Evolutionary conservation across 2,329 filamentous ascomycete genomes (phyloP).

Genomic region (Sporothrix dimorphospora): DNA sequence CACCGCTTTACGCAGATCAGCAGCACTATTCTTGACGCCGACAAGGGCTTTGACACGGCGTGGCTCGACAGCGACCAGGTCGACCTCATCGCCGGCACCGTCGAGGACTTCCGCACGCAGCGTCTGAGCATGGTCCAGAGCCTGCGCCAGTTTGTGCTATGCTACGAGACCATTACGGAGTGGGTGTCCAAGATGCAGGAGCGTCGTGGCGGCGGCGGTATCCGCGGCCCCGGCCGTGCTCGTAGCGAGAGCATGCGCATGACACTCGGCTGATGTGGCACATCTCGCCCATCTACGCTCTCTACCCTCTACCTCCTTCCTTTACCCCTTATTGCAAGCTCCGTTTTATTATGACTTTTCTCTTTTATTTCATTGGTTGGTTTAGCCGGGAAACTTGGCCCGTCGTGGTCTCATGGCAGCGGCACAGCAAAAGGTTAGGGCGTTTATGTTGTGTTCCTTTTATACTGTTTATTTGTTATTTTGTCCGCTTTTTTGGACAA

Average conservation of each 20-base stretch:
- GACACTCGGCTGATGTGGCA: not conserved
- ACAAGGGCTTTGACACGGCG: constrained; percentile 48
- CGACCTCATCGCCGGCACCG: constrained; percentile 83
- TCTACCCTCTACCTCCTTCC: not conserved
- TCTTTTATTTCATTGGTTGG: not conserved
- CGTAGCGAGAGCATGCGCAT: constrained; percentile 33
- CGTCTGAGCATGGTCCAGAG: constrained; percentile 96
- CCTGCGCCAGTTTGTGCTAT: constrained; percentile 88
- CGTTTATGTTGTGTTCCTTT: not conserved
- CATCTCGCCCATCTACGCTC: not conserved
- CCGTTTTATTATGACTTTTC: not conserved
- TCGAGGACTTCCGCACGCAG: constrained; percentile 88
- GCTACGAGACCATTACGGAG: constrained; percentile 92
- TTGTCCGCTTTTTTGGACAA: not conserved
- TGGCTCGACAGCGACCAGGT: constrained; percentile 73
- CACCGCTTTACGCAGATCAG: not conserved
- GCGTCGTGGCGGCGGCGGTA: constrained; percentile 25
- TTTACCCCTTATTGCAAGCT: not conserved
- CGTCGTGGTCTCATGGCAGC: not conserved
- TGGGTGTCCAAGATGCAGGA: constrained; percentile 68
- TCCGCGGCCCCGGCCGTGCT: constrained; percentile 23
- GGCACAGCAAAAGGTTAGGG: not conserved
- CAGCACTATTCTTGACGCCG: not conserved
- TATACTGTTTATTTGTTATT: not conserved
- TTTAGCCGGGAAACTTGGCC: not conserved